Conservation (phyloP, 257 asterid species). For the Primulina tabacum region DNA sequence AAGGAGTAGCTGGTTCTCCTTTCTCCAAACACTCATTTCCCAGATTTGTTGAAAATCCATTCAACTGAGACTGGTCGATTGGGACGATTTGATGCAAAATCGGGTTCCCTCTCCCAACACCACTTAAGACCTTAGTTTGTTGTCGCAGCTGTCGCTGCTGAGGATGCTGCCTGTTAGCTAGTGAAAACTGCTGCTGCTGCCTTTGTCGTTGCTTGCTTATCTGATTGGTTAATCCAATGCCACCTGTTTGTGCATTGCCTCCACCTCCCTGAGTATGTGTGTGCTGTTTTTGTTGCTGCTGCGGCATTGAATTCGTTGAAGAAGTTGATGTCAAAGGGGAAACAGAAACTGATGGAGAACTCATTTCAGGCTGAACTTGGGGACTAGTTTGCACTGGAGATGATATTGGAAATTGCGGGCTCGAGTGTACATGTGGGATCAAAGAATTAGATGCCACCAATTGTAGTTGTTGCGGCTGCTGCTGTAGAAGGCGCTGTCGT, state of each 20-base stretch:
- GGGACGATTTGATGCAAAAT: conserved; percentile 43
- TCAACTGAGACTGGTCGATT: conserved; percentile 33
- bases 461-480: conserved; percentile 46
- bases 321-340: conserved; percentile 53
- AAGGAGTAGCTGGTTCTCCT: conserved; percentile 45
- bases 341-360: conserved; percentile 47
- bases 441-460: conserved; percentile 54
- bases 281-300: conserved; percentile 63
- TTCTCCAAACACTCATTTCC: conserved; percentile 41
- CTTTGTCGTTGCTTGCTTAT: conserved; percentile 45
- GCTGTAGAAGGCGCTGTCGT: conserved; percentile 53
- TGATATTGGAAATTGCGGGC: conserved; percentile 62
- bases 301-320: conserved; percentile 51
- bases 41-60: conserved; percentile 38
- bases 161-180: conserved; percentile 51
- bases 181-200: conserved; percentile 49
- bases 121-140: conserved; percentile 64
- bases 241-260: conserved; percentile 52
- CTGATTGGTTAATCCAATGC: conserved; percentile 52
- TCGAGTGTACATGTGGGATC: conserved; percentile 61
- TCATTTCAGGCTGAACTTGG: conserved; percentile 48
- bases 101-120: conserved; percentile 64
- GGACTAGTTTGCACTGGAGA: conserved; percentile 58
- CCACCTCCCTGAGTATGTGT: conserved; percentile 53
- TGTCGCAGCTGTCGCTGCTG: conserved; percentile 60